Base-by-base conservation (phyloP, 805 yeast species). In the Priceomyces medius region DNA sequence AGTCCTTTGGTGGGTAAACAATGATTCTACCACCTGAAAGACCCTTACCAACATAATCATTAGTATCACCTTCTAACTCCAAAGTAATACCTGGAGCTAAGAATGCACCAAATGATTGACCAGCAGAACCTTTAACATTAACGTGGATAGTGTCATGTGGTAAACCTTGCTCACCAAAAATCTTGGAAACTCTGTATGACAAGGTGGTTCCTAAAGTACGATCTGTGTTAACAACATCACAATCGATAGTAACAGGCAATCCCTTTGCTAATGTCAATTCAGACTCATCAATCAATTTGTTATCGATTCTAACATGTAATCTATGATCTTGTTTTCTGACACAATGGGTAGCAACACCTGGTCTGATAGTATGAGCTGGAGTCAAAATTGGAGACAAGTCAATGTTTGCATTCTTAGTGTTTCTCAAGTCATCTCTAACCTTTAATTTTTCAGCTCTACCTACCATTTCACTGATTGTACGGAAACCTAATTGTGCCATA, bases 51-150 rank as follows among this genome's bases (percentile, higher is more conserved):
- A 93, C 96, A 66, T 93, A 91, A 72, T 91, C 99, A 63, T 91
- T 91, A 53, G 97, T 88, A 67, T 91, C 99, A 74, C 99, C 99
- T 71, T 88, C 96, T 50, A 91, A 75, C 64, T 88, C 95, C 58
- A 91, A 80, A 8, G 98, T 93, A 48, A 91, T 83, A 73, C 99
- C 99, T 4, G 95, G 83, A 37, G 98, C 95, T 55, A 93, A 76
- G 75, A 88, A 91, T 2, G 98, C 99, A 72, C 99, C 99, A 60
- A 93, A 91, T 2, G 97, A 89, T 72, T 91, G 99, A 58, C 99
- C 99, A 20, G 99, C 99, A 43, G 90, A 84, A 50, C 99, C 99
- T 58, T 74, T 76, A 43, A 87, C 79, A 60, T 90, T 85, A 32
- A 90, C 97, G 54, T 90, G 97, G 50, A 91, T 85, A 13, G 98